phyloP scores from a whole-genome alignment of 1,284 basidiomycete genomes.

The Papiliotrema terrestris region DNA sequence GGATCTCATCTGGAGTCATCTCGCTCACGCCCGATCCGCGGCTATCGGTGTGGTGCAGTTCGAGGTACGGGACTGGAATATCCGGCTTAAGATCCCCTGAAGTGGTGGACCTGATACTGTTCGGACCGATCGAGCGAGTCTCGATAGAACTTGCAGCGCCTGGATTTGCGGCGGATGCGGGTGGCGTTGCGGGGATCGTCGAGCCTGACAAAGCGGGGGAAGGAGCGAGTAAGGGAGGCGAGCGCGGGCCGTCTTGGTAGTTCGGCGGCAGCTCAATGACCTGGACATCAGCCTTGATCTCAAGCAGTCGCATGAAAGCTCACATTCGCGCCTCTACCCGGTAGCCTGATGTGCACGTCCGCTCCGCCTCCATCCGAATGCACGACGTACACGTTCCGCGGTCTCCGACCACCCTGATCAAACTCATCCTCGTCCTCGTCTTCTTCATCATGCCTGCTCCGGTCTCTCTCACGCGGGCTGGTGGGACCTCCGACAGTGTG shows the following conservation, averaged over 20 bases:
- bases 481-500: not conserved
- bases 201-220: not conserved
- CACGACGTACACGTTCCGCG: conserved; percentile 27
- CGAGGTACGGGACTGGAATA: not conserved
- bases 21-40: conserved; percentile 2
- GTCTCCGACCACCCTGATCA: not conserved
- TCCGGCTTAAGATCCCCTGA: not conserved
- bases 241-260: conserved; percentile 9
- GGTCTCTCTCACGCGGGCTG: not conserved
- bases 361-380: conserved; percentile 25
- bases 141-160: not conserved
- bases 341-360: conserved; percentile 26
- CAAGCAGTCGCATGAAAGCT: not conserved
- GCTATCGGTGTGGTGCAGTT: not conserved
- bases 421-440: not conserved
- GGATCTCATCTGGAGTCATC: conserved; percentile 15
- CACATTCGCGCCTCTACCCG: conserved; percentile 11
- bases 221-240: not conserved
- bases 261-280: conserved; percentile 30
- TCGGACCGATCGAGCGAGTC: too few species aligned
- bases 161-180: not conserved
- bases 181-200: not conserved
- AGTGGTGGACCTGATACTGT: too few species aligned
- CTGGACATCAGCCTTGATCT: not conserved
- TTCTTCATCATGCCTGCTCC: not conserved